Evolutionary conservation across 345 rosid species (phyloP), one percentile per base, ranked within the genome.

Genomic region (Lumnitzera littorea): DNA sequence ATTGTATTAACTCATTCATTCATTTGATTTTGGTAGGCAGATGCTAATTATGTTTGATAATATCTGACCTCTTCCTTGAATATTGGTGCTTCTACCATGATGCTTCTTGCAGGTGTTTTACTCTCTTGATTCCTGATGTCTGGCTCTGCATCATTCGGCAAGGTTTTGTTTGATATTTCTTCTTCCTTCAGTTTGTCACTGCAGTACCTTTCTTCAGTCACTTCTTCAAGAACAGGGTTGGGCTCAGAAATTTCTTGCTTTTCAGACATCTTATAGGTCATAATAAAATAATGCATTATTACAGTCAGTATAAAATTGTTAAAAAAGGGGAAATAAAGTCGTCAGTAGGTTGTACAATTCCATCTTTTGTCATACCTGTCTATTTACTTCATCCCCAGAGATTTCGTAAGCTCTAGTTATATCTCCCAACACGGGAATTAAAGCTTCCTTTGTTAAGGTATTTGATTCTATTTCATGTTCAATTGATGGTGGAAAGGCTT

Each of bases 31-130:
- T 6, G 43, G 43, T 36, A 29, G 36, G 36, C 7, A 29, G 36
- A 29, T 29, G 36, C 36, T 29, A 29, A 6, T 29, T 29, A 29
- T 29, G 2, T 29, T 29, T 29, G 36, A 36, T 36, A 36, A 36
- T 36, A 13, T 11, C 79, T 73, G 50, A 88, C 96, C 87, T 81
- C 57, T 25, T 75, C n/a, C 20, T 41, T 63, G 13, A 29, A 29
- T 23, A 69, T 46, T 61, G 20, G 29, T 48, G 66, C 70, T 51
- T 72, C 76, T 62, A 65, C 53, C 9, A 12, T 59, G 70, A 62
- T 66, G 41, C 14, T 72, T 63, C 36, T 62, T 46, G 62, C 65
- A 57, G 36, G 66, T 50, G 53, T 62, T 52, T 66, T 62, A 9
- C 53, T 58, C n/a, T 56, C 61, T 15, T 2, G 66, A 53, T 41